Percentiles rank a stretch among this genome's conserved stretches.
phyloP scores from a whole-genome alignment of 2,329 filamentous ascomycete species.

The Verticillium dahliae region DNA sequence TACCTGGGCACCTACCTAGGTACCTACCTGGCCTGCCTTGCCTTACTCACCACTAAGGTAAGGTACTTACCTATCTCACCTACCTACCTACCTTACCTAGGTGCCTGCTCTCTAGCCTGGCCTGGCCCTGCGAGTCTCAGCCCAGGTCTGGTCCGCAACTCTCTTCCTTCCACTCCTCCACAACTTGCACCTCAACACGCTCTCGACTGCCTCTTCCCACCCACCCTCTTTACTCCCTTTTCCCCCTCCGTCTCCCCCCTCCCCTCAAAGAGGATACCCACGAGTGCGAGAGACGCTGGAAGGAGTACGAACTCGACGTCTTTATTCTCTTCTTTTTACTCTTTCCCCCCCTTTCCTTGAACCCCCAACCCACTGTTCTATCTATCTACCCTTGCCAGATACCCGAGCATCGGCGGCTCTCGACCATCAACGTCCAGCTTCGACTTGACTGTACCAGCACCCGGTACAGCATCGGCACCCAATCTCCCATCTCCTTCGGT shows the following conservation, averaged over 20 bases:
- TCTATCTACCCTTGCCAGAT: slow-evolving; percentile 15
- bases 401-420: slow-evolving; percentile 11
- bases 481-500: neutral
- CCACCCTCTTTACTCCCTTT: neutral
- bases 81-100: too few species aligned
- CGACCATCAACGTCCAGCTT: slow-evolving; percentile 18
- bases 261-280: slow-evolving; percentile 1
- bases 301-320: slow-evolving; percentile 11
- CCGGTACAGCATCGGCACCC: neutral
- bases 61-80: too few species aligned
- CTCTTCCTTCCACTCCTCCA: neutral
- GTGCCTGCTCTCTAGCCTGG: neutral
- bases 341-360: slow-evolving; percentile 14
- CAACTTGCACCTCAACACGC: neutral
- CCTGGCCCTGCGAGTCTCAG: neutral
- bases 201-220: neutral
- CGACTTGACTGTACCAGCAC: neutral
- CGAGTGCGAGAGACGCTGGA: slow-evolving; percentile 13
- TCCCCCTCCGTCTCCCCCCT: slow-evolving; percentile 6
- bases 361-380: slow-evolving; percentile 2
- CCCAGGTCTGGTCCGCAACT: neutral
- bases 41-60: too few species aligned
- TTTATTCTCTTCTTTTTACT: slow-evolving; percentile 19
- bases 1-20: too few species aligned
- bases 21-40: too few species aligned